Percentiles rank a stretch among this genome's conserved stretches.
Conservation (phyloP, 2,329 filamentous ascomycete genomes). For the Beauveria caledonica region DNA sequence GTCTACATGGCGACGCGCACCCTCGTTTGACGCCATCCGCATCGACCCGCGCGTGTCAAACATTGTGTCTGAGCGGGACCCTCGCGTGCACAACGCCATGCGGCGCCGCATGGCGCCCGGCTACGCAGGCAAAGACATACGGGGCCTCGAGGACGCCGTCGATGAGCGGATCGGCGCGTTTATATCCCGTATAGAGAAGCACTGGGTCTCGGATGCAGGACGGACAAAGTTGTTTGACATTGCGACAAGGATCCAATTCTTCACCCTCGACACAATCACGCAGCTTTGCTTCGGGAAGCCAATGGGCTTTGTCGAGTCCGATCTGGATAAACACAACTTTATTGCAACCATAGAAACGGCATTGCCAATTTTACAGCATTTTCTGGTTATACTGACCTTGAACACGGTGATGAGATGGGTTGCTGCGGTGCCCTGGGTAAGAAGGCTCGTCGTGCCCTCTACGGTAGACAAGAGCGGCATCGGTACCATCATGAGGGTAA, state of each 20-base stretch:
- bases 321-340: neutral
- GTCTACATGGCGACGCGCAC: neutral
- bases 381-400: neutral
- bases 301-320: neutral
- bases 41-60: conserved; percentile 1
- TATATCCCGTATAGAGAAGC: neutral
- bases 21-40: neutral
- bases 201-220: neutral
- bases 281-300: conserved; percentile 1
- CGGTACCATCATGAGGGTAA: neutral
- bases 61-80: neutral
- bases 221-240: neutral
- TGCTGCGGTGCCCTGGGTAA: neutral
- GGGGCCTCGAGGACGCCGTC: neutral
- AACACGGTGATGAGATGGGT: neutral
- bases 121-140: neutral
- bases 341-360: neutral
- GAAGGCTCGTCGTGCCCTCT: neutral
- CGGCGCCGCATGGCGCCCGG: neutral
- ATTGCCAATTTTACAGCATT: neutral
- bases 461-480: neutral
- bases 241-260: neutral
- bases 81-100: neutral
- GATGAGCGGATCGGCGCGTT: neutral
- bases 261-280: neutral